Evolutionary conservation across 495 filamentous ascomycete species (phyloP).

Genomic region (Aspergillus sclerotioniger): DNA sequence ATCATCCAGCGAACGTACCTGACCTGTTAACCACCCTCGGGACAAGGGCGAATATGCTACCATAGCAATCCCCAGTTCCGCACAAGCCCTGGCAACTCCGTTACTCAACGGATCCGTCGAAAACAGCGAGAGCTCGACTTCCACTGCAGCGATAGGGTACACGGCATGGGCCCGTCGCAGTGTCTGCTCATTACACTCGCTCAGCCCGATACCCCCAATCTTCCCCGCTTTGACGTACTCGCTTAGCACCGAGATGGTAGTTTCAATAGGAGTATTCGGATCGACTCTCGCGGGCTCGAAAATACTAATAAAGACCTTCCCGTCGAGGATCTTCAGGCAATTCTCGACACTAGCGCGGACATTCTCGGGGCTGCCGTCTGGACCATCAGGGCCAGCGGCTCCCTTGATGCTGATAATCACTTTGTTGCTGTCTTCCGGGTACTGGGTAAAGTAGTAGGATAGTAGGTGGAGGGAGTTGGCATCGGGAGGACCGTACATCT

Average conservation of each 20-base stretch:
- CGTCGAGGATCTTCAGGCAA: conserved; percentile 53
- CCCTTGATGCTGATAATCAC: conserved; percentile 67
- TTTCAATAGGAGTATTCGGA: conserved; percentile 51
- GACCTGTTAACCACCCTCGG: conserved; percentile 48
- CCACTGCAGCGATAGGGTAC: conserved; percentile 52
- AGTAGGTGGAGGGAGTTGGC: conserved; percentile 57
- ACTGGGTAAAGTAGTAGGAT: conserved; percentile 62
- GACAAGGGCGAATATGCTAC: conserved; percentile 58
- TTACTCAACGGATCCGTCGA: conserved; percentile 59
- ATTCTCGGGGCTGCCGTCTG: conserved; percentile 6
- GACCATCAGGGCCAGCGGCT: conserved; percentile 21
- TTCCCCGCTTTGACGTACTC: conserved; percentile 48
- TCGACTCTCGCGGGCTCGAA: conserved; percentile 69
- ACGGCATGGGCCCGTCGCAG: conserved; percentile 61
- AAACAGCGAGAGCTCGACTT: conserved; percentile 56
- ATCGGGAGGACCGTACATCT: conserved; percentile 36
- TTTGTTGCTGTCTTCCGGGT: conserved; percentile 66
- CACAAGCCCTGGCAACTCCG: conserved; percentile 63
- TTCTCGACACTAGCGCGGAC: conserved; percentile 30
- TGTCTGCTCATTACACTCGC: conserved; percentile 60
- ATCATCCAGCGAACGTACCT: conserved; percentile 20
- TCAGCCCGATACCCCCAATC: conserved; percentile 56
- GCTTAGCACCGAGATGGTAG: conserved; percentile 40
- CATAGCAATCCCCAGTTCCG: conserved; percentile 59
- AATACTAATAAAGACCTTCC: conserved; percentile 68